A percentile compares a stretch with the other conserved stretches of the same genome.
These are phyloP conservation scores for Mortierella sp. DNA, from an alignment of 371 early-diverging fungal genomes.

Conservation along the genomic window DNA sequence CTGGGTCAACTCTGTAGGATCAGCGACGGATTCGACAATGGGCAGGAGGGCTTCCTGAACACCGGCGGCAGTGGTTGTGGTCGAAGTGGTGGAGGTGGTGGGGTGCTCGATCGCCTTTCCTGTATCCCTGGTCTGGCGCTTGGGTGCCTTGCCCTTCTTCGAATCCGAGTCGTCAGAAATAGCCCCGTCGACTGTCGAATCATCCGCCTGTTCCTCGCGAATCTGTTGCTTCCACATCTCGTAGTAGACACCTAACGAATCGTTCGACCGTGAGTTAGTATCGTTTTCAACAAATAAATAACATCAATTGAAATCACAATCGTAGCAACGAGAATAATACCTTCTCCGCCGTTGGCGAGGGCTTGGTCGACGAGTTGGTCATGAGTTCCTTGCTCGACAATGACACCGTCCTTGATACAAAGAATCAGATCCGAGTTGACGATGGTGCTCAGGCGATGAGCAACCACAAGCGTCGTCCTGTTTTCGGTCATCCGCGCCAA, in stretches of 20 bases:
- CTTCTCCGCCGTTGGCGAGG: conserved; percentile 48
- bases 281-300: background rate
- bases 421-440: conserved; percentile 83
- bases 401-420: conserved; percentile 83
- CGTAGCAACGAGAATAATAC: conserved; percentile 5
- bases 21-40: background rate
- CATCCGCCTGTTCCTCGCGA: conserved; percentile 66
- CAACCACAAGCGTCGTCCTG: conserved; percentile 95
- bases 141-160: conserved; percentile 26
- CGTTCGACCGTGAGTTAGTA: background rate
- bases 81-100: background rate
- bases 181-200: conserved; percentile 32
- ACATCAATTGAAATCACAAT: background rate
- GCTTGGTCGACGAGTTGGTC: conserved; percentile 72
- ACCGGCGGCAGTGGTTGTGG: background rate
- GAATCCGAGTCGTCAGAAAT: conserved; percentile 40
- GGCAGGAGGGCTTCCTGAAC: conserved; percentile 12
- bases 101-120: background rate
- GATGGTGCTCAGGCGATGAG: conserved; percentile 91
- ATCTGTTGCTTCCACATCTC: conserved; percentile 93
- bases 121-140: background rate
- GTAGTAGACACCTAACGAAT: conserved; percentile 71
- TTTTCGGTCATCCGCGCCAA: conserved; percentile 76
- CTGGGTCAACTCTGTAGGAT: conserved; percentile 21
- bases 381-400: conserved; percentile 92